Percentiles rank a stretch among this genome's conserved stretches.
phyloP scores from a whole-genome alignment of 345 rosid genomes.

The Hibiscus syriacus region DNA sequence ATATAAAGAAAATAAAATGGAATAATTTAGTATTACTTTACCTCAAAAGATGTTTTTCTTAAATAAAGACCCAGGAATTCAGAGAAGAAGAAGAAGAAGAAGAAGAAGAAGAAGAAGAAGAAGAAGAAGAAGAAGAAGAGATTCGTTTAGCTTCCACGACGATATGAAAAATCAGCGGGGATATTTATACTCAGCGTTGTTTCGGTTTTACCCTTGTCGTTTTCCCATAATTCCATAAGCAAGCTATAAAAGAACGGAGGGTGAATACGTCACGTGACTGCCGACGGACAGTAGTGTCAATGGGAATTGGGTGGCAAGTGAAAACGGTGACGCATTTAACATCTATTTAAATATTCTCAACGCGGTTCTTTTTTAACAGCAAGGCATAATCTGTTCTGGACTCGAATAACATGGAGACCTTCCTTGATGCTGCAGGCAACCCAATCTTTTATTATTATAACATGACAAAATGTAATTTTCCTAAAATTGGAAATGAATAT shows the following conservation, averaged over 20 bases:
- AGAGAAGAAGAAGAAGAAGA: neutral
- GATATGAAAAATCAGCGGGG: conserved; percentile 1
- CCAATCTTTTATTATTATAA: neutral
- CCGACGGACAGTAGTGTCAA: neutral
- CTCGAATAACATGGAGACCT: neutral
- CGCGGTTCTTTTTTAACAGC: conserved; percentile 1
- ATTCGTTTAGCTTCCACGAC: neutral
- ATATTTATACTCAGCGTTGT: conserved; percentile 12
- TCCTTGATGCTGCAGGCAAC: neutral
- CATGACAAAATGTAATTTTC: too few relatives aligned
- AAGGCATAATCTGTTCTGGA: neutral
- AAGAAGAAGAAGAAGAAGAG: neutral
- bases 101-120: too few relatives aligned
- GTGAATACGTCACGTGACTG: neutral
- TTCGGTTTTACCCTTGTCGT: conserved; percentile 8
- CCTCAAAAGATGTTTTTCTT: neutral
- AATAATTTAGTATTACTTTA: neutral
- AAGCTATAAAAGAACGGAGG: neutral
- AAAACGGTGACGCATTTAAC: neutral
- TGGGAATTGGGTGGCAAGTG: neutral
- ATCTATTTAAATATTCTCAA: neutral
- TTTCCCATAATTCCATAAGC: neutral
- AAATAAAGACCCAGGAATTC: neutral
- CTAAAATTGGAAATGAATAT: too few relatives aligned
- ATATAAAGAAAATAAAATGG: neutral